phyloP scores from a whole-genome alignment of 805 yeast species.

The Saccharomycopsis vini region DNA sequence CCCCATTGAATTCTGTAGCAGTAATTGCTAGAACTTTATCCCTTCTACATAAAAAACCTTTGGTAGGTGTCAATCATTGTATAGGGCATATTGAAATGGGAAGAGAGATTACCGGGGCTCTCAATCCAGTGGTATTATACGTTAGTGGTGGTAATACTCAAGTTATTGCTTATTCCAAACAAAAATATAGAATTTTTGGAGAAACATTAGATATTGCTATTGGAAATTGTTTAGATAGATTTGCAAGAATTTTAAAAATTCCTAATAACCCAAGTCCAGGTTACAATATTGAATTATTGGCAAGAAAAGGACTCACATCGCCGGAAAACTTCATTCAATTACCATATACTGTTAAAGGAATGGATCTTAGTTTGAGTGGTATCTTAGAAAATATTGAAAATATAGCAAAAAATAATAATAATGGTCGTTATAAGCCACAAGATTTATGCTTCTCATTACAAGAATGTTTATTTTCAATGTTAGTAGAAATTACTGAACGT shows the following conservation, averaged over 20 bases:
- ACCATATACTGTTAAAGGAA: constrained; percentile 97
- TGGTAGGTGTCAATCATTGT: constrained; percentile 95
- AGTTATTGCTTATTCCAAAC: constrained; percentile 91
- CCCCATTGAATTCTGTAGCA: constrained; percentile 89
- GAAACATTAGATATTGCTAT: constrained; percentile 96
- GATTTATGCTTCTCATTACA: constrained; percentile 91
- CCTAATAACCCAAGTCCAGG: constrained; percentile 97
- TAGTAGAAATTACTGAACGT: constrained; percentile 94
- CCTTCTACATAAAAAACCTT: constrained; percentile 71
- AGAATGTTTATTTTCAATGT: constrained; percentile 89
- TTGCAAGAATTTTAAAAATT: constrained; percentile 83
- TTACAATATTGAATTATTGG: constrained; percentile 90
- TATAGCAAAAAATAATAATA: constrained; percentile 42
- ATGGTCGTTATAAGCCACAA: constrained; percentile 54
- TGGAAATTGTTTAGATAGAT: constrained; percentile 93
- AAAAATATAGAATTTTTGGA: constrained; percentile 95
- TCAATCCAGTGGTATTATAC: constrained; percentile 92
- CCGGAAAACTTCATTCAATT: constrained; percentile 49
- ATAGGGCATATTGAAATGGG: constrained; percentile 99
- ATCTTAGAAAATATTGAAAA: constrained; percentile 78
- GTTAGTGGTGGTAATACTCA: constrained; percentile 99
- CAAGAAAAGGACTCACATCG: constrained; percentile 46
- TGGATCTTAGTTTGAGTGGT: constrained; percentile 97
- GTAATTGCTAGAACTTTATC: constrained; percentile 83
- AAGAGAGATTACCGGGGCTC: constrained; percentile 93